Base-by-base conservation (phyloP, 192 early-diverging fungal genomes). In the Umbelopsis sp. region DNA sequence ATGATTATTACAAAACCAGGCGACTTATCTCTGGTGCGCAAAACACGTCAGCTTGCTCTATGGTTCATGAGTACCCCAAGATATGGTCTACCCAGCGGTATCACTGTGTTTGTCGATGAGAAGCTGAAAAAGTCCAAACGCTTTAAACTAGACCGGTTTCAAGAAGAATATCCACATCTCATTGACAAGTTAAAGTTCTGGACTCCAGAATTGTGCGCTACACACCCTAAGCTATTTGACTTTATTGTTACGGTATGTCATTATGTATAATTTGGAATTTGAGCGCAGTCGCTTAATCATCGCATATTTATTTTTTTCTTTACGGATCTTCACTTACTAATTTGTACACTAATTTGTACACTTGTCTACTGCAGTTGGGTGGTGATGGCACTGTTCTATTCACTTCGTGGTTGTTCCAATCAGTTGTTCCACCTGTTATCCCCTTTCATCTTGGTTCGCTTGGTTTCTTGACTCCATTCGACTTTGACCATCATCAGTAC, bases 361-460 rank as follows among this genome's bases (percentile, higher is more conserved):
- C 45, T 77, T 3, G n/a, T n/a, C n/a, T n/a, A n/a, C 5, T 17
- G 12, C 71, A 87, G 74, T 89, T 99, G 74, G 96, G 96, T 45
- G 97, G 96, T 24, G 96, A 99, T 84, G 96, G 96, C 43, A 99
- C 96, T 0, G 95, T 97, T 10, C 84, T 97, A 29, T 98, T 91
- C 76, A 93, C 95, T 31, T 92, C 94, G 31, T 96, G 95, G 91
- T 81, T 98, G 34, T 92, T 93, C 75, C 95, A 98, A 80, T 76
- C 74, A 6, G 83, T 87, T 12, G 94, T 98, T 41, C 97, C 97
- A 45, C 95, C 96, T 0, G 88, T 98, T n/a, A 85, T 98, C 14
- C 89, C 97, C 0, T 97, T 98, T 82, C 91, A 95, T 70, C 77
- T 97, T 34, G 97, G 97, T 5, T 97, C 95, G 31, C 78, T 98